phyloP scores from a whole-genome alignment of 2,329 filamentous ascomycete genomes.

The Rhynchosporium graminicola region DNA sequence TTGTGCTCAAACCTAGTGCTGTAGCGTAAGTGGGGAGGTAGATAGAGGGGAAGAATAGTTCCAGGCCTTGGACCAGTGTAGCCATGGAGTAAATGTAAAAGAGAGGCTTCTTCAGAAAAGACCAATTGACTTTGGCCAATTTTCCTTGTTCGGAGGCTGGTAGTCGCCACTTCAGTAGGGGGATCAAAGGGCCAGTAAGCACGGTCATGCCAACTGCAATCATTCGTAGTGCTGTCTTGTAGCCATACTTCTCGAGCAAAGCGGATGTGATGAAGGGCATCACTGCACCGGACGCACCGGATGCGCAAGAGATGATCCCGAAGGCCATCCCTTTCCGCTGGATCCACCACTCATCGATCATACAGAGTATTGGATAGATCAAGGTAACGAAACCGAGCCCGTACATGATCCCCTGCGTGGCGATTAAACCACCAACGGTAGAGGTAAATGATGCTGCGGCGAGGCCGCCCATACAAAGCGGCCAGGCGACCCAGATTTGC shows the following conservation, averaged over 20 bases:
- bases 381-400: slow-evolving; percentile 57
- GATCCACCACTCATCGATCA: slow-evolving; percentile 65
- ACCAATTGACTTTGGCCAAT: slow-evolving; percentile 45
- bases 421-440: slow-evolving; percentile 55
- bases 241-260: slow-evolving; percentile 54
- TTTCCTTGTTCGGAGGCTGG: slow-evolving; percentile 42
- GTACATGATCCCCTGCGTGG: slow-evolving; percentile 63
- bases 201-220: slow-evolving; percentile 53
- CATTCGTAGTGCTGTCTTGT: slow-evolving; percentile 55
- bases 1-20: slow-evolving; percentile 63
- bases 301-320: slow-evolving; percentile 52
- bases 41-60: slow-evolving; percentile 52
- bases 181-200: slow-evolving; percentile 55
- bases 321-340: slow-evolving; percentile 59
- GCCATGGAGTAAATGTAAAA: slow-evolving; percentile 51
- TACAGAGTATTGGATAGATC: slow-evolving; percentile 58
- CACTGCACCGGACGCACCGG: slow-evolving; percentile 52
- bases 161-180: slow-evolving; percentile 57
- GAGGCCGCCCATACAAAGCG: slow-evolving; percentile 44
- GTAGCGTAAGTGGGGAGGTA: slow-evolving; percentile 68
- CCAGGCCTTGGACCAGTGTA: slow-evolving; percentile 50
- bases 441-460: slow-evolving; percentile 53
- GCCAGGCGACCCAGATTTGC: slow-evolving; percentile 45
- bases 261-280: slow-evolving; percentile 55
- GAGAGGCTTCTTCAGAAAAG: slow-evolving; percentile 47